Percentiles rank a stretch among this genome's conserved stretches.
phyloP scores from a whole-genome alignment of 2,329 filamentous ascomycete species.

The Calonectria hawksworthii region DNA sequence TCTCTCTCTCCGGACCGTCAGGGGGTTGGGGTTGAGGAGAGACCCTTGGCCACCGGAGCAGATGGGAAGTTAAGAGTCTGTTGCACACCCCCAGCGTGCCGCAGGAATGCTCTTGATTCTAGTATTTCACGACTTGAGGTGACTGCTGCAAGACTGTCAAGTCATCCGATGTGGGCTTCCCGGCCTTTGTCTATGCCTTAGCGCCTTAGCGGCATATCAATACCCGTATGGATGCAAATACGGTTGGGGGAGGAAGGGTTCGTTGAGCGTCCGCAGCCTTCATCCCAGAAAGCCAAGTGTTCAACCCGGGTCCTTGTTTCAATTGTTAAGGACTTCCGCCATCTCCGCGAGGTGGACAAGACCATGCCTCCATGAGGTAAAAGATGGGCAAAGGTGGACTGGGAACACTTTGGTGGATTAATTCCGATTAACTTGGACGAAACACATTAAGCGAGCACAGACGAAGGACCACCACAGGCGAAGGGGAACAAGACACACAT shows the following conservation, averaged over 20 bases:
- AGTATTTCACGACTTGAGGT: not conserved
- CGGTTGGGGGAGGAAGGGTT: not conserved
- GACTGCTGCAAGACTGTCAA: not conserved
- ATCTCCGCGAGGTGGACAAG: not conserved
- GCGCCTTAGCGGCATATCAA: not conserved
- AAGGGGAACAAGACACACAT: not conserved
- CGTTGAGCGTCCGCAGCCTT: not conserved
- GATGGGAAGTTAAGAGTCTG: not conserved
- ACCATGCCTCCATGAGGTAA: not conserved
- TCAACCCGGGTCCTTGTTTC: not conserved
- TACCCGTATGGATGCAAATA: not conserved
- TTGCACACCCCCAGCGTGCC: conserved; percentile 7
- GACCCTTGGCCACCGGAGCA: not conserved
- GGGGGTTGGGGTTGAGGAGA: not conserved
- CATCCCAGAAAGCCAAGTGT: not conserved
- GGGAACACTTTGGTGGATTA: conserved; percentile 1
- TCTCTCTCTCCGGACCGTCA: not conserved
- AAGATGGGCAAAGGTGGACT: not conserved
- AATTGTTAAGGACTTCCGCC: not conserved
- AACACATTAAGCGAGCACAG: conserved; percentile 12
- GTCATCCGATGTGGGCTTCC: not conserved
- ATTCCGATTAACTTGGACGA: conserved; percentile 4
- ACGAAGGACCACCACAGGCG: not conserved
- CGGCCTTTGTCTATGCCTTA: not conserved
- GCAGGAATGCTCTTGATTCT: not conserved